Base-by-base conservation (phyloP, 371 early-diverging fungal species). In the Mortierella sp. region DNA sequence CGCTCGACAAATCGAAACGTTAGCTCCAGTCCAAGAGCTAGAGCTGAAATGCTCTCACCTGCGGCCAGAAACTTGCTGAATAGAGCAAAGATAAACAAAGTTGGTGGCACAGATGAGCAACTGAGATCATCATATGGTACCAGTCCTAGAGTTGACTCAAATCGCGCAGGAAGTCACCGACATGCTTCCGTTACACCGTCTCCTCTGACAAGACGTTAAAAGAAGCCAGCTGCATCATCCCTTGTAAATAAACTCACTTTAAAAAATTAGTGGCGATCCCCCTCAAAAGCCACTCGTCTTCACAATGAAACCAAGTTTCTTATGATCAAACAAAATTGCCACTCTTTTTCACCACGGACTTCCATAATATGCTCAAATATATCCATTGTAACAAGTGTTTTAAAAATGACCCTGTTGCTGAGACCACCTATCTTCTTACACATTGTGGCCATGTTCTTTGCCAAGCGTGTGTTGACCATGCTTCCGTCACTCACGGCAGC, bases 331-430 rank as follows among this genome's bases (percentile, higher is more conserved):
- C 49, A 49, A 49, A 8, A 40, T 13, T n/a, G n/a, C 49, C 10
- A 12, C 47, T 47, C n/a, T 47, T n/a, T 47, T 32, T 51, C 53
- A n/a, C 63, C 51, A 5, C 34, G 34, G n/a, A 28, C n/a, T 19
- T n/a, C n/a, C n/a, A 53, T 13, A 53, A 12, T 26, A 53, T 70
- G 58, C 54, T 67, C 59, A 68, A 69, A 42, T 57, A 61, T 64
- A 53, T 80, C 26, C 75, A 80, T 29, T 80, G 81, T 34, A 70
- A 75, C 47, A 80, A 71, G 28, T 80, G 81, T 65, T 80, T 75
- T 54, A 61, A 59, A 32, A 58, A 37, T 10, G 64, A 66, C 13
- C 53, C 81, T 9, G 29, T 60, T 8, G n/a, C 42, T 5, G 68
- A 68, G 10, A 32, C 58, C 19, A 13, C 22, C 1, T 80, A 74